Conservation (phyloP, 345 rosid genomes). For the Euphorbia tirucalli region DNA sequence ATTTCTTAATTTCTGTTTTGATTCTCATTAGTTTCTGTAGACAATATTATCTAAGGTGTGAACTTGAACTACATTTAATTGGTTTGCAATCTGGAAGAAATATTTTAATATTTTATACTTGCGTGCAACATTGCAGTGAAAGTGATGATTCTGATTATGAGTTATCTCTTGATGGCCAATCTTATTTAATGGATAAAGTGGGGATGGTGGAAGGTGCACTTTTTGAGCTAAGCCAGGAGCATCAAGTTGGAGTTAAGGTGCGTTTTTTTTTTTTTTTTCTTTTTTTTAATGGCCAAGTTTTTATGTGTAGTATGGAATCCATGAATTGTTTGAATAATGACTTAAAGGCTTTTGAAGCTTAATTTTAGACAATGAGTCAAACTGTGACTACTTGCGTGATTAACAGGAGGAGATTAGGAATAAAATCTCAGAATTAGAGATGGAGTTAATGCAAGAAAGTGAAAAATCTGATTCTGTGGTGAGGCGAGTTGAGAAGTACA, state of each 20-base stretch:
- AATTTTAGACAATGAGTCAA: background rate
- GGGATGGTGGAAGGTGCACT: constrained; percentile 56
- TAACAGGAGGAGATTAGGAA: constrained; percentile 80
- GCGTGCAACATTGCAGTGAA: constrained; percentile 19
- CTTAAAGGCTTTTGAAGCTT: background rate
- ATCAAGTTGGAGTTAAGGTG: constrained; percentile 63
- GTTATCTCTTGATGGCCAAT: constrained; percentile 34
- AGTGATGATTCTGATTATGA: constrained; percentile 67
- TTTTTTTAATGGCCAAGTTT: background rate
- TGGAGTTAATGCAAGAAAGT: constrained; percentile 45
- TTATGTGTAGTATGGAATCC: background rate
- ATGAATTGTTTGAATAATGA: background rate
- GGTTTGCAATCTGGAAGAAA: background rate
- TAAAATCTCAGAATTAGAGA: constrained; percentile 55
- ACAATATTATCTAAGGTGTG: constrained; percentile 63
- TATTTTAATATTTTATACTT: no score
- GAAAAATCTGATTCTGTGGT: constrained; percentile 54
- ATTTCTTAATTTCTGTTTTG: no score
- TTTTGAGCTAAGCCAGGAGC: constrained; percentile 51
- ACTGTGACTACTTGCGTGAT: constrained; percentile 19
- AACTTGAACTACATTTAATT: background rate
- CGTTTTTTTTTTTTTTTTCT: constrained; percentile 2
- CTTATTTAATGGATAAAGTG: constrained; percentile 49
- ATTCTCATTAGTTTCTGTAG: no score
- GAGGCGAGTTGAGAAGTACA: constrained; percentile 55